phyloP scores from a whole-genome alignment of 1,139 yeast species.

The Williopsis jadinii region DNA sequence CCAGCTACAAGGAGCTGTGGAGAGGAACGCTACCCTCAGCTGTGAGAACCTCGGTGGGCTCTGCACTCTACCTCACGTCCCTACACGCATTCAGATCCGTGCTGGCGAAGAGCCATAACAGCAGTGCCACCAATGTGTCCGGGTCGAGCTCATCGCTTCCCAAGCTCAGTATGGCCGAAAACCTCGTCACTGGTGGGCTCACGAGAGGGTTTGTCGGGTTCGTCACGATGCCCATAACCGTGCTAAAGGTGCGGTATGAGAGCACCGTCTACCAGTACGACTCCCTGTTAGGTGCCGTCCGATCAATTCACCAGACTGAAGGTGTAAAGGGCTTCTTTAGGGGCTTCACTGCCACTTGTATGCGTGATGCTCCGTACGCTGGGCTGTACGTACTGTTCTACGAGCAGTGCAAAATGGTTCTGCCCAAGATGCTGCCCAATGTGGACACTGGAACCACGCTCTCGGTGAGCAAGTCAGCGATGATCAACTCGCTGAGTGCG shows the following conservation, averaged over 20 bases:
- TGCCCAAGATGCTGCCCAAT: slow-evolving; percentile 27
- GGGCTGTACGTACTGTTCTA: slow-evolving; percentile 84
- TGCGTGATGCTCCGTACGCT: slow-evolving; percentile 94
- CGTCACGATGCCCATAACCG: slow-evolving; percentile 95
- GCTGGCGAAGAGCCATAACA: slow-evolving; percentile 31
- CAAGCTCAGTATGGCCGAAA: slow-evolving; percentile 60
- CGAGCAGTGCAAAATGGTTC: slow-evolving; percentile 56
- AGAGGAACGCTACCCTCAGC: slow-evolving; percentile 92
- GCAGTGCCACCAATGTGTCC: slow-evolving; percentile 2
- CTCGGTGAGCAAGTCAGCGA: slow-evolving; percentile 39
- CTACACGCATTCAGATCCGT: slow-evolving; percentile 55
- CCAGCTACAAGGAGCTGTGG: slow-evolving; percentile 61
- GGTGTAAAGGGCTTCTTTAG: slow-evolving; percentile 68
- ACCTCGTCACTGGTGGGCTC: slow-evolving; percentile 68
- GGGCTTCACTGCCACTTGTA: slow-evolving; percentile 82
- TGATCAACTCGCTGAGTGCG: slow-evolving; percentile 67
- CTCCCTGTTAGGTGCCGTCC: slow-evolving; percentile 56
- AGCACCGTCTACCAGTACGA: slow-evolving; percentile 66
- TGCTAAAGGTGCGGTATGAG: slow-evolving; percentile 86
- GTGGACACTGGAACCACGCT: slow-evolving; percentile 18
- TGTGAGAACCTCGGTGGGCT: slow-evolving; percentile 82
- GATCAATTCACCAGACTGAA: slow-evolving; percentile 44
- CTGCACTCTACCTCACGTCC: slow-evolving; percentile 76
- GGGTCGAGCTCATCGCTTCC: slow-evolving; percentile 43
- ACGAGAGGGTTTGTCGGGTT: slow-evolving; percentile 82